Evolutionary conservation across 352 stramenopile species (phyloP), one percentile per base, ranked within the genome.

Genomic region (Phytophthora capsici): DNA sequence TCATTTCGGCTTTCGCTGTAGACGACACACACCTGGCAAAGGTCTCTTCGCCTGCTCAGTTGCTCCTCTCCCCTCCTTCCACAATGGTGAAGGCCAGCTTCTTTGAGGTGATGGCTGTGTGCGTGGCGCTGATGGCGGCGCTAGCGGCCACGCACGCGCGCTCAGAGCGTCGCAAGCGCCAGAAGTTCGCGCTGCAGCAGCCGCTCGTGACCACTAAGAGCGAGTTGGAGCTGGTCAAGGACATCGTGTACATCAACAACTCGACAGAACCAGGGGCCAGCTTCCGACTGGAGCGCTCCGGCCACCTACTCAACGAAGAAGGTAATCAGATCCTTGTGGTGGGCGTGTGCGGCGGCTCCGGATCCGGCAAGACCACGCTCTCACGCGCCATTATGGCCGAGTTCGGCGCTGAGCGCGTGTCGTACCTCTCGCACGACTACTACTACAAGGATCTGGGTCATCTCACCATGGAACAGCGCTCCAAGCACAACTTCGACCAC

Each of bases 401-500:
- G 34, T 94, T 98, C 55, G 93, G 93, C 34, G 67, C 82, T 26
- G 80, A 86, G 23, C 94, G 94, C 71, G 96, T 99, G 40, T 92
- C 89, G 47, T 97, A 97, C 68, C 89, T 99, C 43, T 97, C 86
- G 55, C 93, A 98, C 77, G 96, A 99, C 82, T 97, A 91, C 81
- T 99, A 99, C 77, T 99, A 99, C 87, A 97, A 95, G 68, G 92
- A 98, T 64, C 69, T 98, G 19, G 66, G 72, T 26, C 88, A 98
- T 66, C 73, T 97, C 20, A 87, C 88, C 7, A 80, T 97, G 62
- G 89, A 93, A 40, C 84, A 98, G 71, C 89, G 94, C 30, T 82
- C 84, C 36, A 83, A 94, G 59, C 90, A 93, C 58, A 99, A 99
- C 79, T 99, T 99, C 73, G 97, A 99, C 79, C 95, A 99, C 78